phyloP scores from a whole-genome alignment of 2,329 filamentous ascomycete genomes.

The Furcasterigmium sp. region DNA sequence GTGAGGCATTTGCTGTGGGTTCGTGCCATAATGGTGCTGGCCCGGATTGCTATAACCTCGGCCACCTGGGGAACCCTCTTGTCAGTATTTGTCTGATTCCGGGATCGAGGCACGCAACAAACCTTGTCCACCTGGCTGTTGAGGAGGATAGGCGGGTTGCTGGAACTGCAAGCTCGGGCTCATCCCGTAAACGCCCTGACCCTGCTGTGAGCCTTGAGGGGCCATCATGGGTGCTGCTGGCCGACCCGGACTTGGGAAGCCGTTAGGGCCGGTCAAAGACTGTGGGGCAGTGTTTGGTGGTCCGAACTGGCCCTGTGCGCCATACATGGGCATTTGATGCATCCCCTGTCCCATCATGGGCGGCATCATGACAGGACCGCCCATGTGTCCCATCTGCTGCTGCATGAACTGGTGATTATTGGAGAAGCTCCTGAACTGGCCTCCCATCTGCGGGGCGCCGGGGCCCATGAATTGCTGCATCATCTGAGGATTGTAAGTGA shows the following conservation, averaged over 20 bases:
- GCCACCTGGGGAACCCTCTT: conserved; percentile 37
- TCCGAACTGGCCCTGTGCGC: conserved; percentile 58
- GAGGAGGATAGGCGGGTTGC: conserved; percentile 66
- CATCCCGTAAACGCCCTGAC: conserved; percentile 73
- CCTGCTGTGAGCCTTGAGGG: conserved; percentile 89
- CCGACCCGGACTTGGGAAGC: conserved; percentile 84
- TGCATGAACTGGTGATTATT: conserved; percentile 69
- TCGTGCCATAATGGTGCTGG: conserved; percentile 59
- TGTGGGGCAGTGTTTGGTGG: conserved; percentile 50
- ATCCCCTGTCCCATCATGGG: no score
- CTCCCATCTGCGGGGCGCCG: conserved; percentile 61
- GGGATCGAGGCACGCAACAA: conserved; percentile 44
- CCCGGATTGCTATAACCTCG: conserved; percentile 55
- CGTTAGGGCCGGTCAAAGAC: conserved; percentile 60
- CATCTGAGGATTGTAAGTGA: conserved; percentile 67
- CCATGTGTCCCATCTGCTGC: conserved; percentile 67
- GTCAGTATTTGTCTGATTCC: conserved; percentile 37
- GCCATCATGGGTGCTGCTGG: conserved; percentile 84
- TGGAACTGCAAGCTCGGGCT: conserved; percentile 69
- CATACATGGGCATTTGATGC: conserved; percentile 84
- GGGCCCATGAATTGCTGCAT: conserved; percentile 63
- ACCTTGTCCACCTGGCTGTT: conserved; percentile 66
- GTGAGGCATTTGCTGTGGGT: conserved; percentile 61
- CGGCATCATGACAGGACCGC: conserved; percentile 78
- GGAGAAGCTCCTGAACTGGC: conserved; percentile 66